Evolutionary conservation across 192 early-diverging fungal genomes (phyloP).

Genomic region (Tieghemiomyces parasiticus): DNA sequence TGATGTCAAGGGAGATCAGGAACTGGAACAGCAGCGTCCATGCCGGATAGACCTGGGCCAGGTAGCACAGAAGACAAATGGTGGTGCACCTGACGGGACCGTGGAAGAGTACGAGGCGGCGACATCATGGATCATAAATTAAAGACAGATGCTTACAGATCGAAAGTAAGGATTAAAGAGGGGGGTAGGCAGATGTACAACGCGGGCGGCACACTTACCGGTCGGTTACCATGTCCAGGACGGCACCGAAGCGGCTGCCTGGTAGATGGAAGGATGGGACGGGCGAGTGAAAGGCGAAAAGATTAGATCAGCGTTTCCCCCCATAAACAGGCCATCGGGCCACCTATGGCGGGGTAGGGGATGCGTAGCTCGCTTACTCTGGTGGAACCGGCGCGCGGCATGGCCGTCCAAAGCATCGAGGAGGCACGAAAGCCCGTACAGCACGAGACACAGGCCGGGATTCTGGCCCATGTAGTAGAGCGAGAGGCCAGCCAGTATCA

Average conservation of each 20-base stretch:
- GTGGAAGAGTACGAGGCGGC: slow-evolving; percentile 5
- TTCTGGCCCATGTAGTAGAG: slow-evolving; percentile 63
- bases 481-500: slow-evolving; percentile 55
- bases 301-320: background rate
- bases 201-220: slow-evolving; percentile 41
- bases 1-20: slow-evolving; percentile 84
- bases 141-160: slow-evolving; percentile 3
- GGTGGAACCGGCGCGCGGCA: slow-evolving; percentile 81
- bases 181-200: too few relatives aligned
- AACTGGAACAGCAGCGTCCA: slow-evolving; percentile 76
- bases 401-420: slow-evolving; percentile 91
- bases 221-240: slow-evolving; percentile 99
- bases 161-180: too few relatives aligned
- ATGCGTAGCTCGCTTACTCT: slow-evolving; percentile 42
- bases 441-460: slow-evolving; percentile 51
- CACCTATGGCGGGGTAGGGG: background rate
- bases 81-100: slow-evolving; percentile 55
- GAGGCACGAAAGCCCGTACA: slow-evolving; percentile 79
- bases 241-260: slow-evolving; percentile 86
- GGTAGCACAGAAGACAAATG: slow-evolving; percentile 75
- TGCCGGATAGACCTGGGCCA: slow-evolving; percentile 46
- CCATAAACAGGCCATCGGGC: background rate
- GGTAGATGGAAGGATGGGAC: slow-evolving; percentile 5
- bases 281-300: background rate
- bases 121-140: background rate